These are phyloP conservation scores for Neurospora sp. DNA, from an alignment of 495 filamentous ascomycete genomes.

Conservation along the genomic window DNA sequence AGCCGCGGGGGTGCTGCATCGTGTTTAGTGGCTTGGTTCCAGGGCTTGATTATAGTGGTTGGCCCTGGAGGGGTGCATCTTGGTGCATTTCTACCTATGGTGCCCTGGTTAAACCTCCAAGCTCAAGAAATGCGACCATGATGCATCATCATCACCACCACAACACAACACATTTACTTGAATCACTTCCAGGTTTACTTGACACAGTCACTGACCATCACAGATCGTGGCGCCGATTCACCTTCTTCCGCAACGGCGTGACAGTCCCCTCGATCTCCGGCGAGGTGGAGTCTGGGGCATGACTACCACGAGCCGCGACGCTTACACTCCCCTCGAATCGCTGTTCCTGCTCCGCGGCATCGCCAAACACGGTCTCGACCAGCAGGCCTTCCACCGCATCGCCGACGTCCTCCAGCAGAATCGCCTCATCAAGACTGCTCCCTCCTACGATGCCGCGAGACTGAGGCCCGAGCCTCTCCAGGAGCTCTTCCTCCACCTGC, in stretches of 20 bases:
- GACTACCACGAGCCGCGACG: constrained; percentile 40
- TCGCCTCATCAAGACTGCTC: constrained; percentile 53
- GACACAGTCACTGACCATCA: constrained; percentile 6
- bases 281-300: constrained; percentile 47
- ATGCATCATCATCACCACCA: background rate
- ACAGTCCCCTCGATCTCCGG: constrained; percentile 45
- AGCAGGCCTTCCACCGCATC: constrained; percentile 57
- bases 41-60: background rate
- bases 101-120: background rate
- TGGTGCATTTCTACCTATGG: background rate
- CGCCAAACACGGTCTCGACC: constrained; percentile 51
- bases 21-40: background rate
- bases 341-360: constrained; percentile 85
- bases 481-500: constrained; percentile 61
- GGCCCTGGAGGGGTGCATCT: background rate
- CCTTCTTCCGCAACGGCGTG: constrained; percentile 32
- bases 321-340: constrained; percentile 78
- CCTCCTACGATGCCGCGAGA: constrained; percentile 59
- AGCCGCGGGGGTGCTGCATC: background rate
- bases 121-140: background rate
- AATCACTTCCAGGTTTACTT: constrained; percentile 8
- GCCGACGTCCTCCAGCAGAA: constrained; percentile 66
- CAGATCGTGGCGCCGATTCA: constrained; percentile 45
- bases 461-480: constrained; percentile 70
- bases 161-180: constrained; percentile 2